Evolutionary conservation across 495 filamentous ascomycete species (phyloP).

Genomic region (Parathielavia hyrcaniae): DNA sequence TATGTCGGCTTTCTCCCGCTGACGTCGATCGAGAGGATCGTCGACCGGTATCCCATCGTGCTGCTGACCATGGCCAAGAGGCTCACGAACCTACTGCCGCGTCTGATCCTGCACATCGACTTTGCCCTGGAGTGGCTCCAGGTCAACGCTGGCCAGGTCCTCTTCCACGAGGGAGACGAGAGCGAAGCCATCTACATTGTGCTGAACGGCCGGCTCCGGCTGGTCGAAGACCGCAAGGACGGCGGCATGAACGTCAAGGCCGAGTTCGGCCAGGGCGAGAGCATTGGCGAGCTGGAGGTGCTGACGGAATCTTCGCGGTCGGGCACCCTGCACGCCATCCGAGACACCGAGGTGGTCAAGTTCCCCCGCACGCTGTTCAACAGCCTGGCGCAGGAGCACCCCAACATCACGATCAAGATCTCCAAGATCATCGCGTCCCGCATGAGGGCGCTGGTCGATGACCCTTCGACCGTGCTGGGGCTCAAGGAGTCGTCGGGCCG

Average conservation of each 20-base stretch:
- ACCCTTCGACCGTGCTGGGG: slow-evolving; percentile 46
- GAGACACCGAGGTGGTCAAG: slow-evolving; percentile 92
- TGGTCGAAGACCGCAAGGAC: slow-evolving; percentile 68
- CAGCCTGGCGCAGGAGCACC: slow-evolving; percentile 91
- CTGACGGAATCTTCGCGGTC: slow-evolving; percentile 88
- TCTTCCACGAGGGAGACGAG: slow-evolving; percentile 90
- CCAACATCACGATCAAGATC: slow-evolving; percentile 96
- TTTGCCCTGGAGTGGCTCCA: slow-evolving; percentile 98
- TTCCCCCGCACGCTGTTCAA: slow-evolving; percentile 96
- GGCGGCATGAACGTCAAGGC: slow-evolving; percentile 83
- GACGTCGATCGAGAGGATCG: slow-evolving; percentile 79
- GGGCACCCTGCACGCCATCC: slow-evolving; percentile 88
- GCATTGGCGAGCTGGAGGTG: slow-evolving; percentile 93
- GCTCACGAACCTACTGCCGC: slow-evolving; percentile 79
- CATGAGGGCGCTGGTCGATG: slow-evolving; percentile 84
- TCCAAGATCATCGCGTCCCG: slow-evolving; percentile 96
- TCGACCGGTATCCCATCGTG: slow-evolving; percentile 86
- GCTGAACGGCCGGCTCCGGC: slow-evolving; percentile 79
- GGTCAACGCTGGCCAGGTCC: slow-evolving; percentile 86
- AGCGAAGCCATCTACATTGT: slow-evolving; percentile 99
- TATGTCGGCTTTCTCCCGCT: slow-evolving; percentile 94
- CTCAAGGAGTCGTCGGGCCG: slow-evolving; percentile 46
- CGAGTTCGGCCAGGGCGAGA: slow-evolving; percentile 95
- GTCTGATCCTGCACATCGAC: slow-evolving; percentile 92
- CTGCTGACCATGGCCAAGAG: slow-evolving; percentile 92